Evolutionary conservation across 208 protist genomes (phyloP).

Genomic region (Naegleria fowleri): DNA sequence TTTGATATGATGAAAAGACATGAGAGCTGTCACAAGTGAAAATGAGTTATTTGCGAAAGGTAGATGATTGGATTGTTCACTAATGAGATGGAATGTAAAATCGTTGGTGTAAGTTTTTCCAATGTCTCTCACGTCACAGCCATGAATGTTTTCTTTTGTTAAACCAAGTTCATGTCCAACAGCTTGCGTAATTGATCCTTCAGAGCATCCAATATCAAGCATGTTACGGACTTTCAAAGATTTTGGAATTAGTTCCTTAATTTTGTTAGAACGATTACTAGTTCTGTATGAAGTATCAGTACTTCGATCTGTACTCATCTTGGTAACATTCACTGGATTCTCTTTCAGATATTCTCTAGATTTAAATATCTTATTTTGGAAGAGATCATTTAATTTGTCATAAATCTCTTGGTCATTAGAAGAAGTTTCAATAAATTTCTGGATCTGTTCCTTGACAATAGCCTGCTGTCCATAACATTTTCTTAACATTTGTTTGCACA

Average conservation of each 20-base stretch:
- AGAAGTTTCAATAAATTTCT: background rate
- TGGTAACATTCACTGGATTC: background rate
- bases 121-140: conserved; percentile 20
- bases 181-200: conserved; percentile 17
- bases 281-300: background rate
- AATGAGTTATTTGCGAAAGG: background rate
- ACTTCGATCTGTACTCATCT: background rate
- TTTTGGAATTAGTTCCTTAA: background rate
- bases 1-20: conserved; percentile 18
- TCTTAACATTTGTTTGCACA: background rate
- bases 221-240: background rate
- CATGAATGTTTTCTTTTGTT: background rate
- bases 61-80: background rate
- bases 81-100: background rate
- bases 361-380: background rate
- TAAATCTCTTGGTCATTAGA: background rate
- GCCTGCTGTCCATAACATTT: background rate
- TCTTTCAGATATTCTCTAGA: background rate
- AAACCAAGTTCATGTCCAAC: background rate
- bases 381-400: background rate
- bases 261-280: background rate
- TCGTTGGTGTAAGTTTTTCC: background rate
- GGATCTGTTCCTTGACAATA: background rate
- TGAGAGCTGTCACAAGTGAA: conserved; percentile 3
- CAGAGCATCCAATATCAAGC: conserved; percentile 20